Conservation (phyloP, 495 filamentous ascomycete species). For the Xylaria venustula region DNA sequence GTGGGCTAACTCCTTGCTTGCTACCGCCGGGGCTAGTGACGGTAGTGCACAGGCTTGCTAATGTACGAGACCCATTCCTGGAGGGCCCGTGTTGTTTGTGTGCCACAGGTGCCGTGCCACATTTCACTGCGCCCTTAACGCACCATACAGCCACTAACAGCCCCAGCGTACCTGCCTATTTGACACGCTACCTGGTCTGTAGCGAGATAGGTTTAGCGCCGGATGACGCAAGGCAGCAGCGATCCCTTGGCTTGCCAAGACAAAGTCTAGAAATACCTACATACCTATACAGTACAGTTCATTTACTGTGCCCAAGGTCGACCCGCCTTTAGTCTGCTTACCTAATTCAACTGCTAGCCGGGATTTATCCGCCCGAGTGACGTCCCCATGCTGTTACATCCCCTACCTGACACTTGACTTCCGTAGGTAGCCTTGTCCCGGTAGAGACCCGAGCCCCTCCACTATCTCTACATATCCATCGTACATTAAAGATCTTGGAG, state of each 20-base stretch:
- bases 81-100: neutral
- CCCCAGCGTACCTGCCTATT: neutral
- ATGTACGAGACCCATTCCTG: neutral
- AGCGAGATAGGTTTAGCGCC: neutral
- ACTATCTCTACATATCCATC: neutral
- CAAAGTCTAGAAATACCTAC: no score
- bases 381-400: no score
- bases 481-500: no score
- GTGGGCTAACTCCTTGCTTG: no score
- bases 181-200: neutral
- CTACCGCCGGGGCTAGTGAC: no score
- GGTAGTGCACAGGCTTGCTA: neutral
- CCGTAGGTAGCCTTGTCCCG: slow-evolving; percentile 7
- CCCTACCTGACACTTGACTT: no score
- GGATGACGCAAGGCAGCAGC: neutral
- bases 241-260: neutral
- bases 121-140: neutral
- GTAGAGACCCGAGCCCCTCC: slow-evolving; percentile 11
- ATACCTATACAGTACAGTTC: neutral
- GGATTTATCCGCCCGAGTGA: neutral
- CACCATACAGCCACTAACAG: neutral
- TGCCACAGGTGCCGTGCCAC: slow-evolving; percentile 13
- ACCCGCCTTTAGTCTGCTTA: neutral
- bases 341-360: neutral
- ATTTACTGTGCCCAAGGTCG: neutral